Evolutionary conservation across 148 eudicot genomes (phyloP).

Genomic region (Chenopodium berlandieri): DNA sequence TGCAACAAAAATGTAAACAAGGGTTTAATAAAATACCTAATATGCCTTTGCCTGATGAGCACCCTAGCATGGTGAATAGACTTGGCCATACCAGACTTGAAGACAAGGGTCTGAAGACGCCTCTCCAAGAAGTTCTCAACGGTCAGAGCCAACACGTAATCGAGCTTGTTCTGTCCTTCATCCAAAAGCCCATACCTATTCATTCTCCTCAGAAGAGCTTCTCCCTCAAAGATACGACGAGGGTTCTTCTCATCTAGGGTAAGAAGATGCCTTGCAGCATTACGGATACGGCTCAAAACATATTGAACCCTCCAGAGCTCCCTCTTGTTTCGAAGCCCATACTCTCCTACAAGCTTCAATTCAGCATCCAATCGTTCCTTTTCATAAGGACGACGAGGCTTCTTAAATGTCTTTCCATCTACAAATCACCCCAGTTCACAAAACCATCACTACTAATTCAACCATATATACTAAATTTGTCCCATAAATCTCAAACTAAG

Average conservation of each 20-base stretch:
- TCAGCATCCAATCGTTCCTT: constrained; percentile 74
- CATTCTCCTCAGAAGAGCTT: constrained; percentile 72
- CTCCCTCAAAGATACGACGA: constrained; percentile 71
- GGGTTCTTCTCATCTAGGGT: constrained; percentile 74
- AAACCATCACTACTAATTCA: not conserved
- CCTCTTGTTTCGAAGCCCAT: constrained; percentile 67
- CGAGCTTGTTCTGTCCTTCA: constrained; percentile 70
- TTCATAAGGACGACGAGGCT: constrained; percentile 76
- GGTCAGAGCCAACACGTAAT: constrained; percentile 67
- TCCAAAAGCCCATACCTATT: constrained; percentile 54
- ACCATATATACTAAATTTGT: too few relatives aligned
- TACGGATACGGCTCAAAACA: constrained; percentile 61
- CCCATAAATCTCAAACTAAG: not conserved
- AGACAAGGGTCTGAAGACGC: constrained; percentile 68
- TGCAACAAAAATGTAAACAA: not conserved
- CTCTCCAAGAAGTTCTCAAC: constrained; percentile 76
- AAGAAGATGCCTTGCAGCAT: constrained; percentile 59
- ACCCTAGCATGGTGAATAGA: constrained; percentile 77
- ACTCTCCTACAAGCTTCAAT: constrained; percentile 67
- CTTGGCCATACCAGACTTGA: constrained; percentile 81
- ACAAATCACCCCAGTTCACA: constrained; percentile 4
- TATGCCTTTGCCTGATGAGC: constrained; percentile 70
- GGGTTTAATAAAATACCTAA: constrained; percentile 36
- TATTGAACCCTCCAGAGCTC: constrained; percentile 76
- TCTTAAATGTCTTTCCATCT: constrained; percentile 71